A percentile compares a stretch with the other conserved stretches of the same genome.
Conservation (phyloP, 2,329 filamentous ascomycete species). For the Curvularia sp. region DNA sequence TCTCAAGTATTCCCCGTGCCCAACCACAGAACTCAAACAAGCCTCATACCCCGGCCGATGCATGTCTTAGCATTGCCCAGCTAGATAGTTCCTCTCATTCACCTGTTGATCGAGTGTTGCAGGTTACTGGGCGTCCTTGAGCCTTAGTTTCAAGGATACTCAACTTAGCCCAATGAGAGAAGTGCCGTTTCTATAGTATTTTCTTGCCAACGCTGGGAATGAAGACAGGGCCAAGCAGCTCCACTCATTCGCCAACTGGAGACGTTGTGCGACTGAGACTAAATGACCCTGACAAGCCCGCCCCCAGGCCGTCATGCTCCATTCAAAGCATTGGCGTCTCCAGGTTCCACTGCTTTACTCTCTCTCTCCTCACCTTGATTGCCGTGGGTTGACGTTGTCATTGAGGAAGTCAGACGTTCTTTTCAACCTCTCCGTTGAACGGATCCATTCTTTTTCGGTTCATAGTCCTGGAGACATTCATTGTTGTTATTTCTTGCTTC, state of each 20-base stretch:
- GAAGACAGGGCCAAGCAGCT: conserved; percentile 18
- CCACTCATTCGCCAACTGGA: conserved; percentile 30
- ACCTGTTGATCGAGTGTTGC: conserved; percentile 18
- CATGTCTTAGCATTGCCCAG: conserved; percentile 10
- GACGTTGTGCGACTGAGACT: conserved; percentile 35
- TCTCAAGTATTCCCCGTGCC: conserved; percentile 28
- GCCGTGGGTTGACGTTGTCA: conserved; percentile 19
- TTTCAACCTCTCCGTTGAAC: conserved; percentile 40
- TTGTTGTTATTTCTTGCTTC: conserved; percentile 12
- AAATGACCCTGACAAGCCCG: conserved; percentile 23
- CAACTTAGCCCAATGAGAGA: conserved; percentile 27
- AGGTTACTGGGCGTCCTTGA: conserved; percentile 22
- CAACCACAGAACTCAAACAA: conserved; percentile 24
- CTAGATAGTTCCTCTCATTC: conserved; percentile 1
- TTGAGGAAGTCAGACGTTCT: conserved; percentile 28
- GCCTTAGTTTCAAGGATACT: conserved; percentile 34
- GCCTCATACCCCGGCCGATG: conserved; percentile 8
- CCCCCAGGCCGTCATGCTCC: conserved; percentile 25
- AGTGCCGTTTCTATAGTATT: conserved; percentile 24
- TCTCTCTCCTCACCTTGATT: conserved; percentile 26
- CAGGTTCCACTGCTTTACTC: conserved; percentile 30
- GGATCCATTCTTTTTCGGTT: conserved; percentile 34
- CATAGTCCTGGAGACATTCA: conserved; percentile 40
- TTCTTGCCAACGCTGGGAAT: conserved; percentile 12
- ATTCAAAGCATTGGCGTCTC: conserved; percentile 44